phyloP scores from a whole-genome alignment of 202 grass and related monocot species.

The Tripidium arundinaceum region DNA sequence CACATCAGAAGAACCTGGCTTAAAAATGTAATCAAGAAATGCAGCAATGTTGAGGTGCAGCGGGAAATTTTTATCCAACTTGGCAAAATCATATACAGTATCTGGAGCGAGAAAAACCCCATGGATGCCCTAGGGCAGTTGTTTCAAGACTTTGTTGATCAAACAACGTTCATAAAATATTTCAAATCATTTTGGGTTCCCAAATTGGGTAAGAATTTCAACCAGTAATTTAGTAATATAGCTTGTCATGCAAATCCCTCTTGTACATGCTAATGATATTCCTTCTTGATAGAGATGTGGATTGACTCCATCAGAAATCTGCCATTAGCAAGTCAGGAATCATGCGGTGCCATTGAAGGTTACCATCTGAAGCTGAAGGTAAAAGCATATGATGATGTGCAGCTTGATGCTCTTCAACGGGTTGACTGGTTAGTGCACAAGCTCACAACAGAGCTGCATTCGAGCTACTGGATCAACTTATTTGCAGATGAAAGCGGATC shows the following conservation, averaged over 20 bases:
- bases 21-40: constrained; percentile 85
- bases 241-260: not conserved
- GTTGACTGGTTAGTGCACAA: constrained; percentile 95
- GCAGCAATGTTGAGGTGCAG: constrained; percentile 60
- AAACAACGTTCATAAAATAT: constrained; percentile 71
- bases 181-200: constrained; percentile 94
- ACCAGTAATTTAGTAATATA: constrained; percentile 1
- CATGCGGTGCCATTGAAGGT: constrained; percentile 68
- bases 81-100: constrained; percentile 64
- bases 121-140: constrained; percentile 63
- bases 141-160: constrained; percentile 93
- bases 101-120: constrained; percentile 63
- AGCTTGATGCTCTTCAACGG: constrained; percentile 69
- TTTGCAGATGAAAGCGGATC: constrained; percentile 80
- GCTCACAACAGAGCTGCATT: constrained; percentile 89
- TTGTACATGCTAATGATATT: constrained; percentile 3
- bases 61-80: constrained; percentile 60
- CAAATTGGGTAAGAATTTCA: constrained; percentile 72
- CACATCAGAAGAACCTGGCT: constrained; percentile 81
- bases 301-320: constrained; percentile 62
- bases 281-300: constrained; percentile 79
- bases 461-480: constrained; percentile 81
- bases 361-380: constrained; percentile 90
- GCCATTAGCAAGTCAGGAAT: constrained; percentile 76
- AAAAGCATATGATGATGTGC: constrained; percentile 80